Evolutionary conservation across 805 yeast genomes (phyloP).

Genomic region (Scheffersomyces coipomensis): DNA sequence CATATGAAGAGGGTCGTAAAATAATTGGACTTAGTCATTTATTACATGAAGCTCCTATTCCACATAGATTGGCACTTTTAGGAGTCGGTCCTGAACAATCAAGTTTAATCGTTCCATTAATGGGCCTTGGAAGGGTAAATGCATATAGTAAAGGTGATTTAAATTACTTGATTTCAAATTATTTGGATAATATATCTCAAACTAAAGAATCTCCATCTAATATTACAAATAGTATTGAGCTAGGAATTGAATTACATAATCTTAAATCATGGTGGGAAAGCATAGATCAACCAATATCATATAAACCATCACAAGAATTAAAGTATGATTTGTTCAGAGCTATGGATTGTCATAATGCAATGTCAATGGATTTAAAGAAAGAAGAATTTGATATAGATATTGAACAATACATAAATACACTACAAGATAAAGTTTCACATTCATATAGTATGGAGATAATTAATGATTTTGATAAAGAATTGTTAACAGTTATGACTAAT

Average conservation of each 20-base stretch:
- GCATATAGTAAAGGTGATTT: background rate
- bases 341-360: background rate
- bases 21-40: constrained; percentile 34
- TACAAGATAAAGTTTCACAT: background rate
- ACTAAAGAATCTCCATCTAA: background rate
- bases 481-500: background rate
- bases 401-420: constrained; percentile 2
- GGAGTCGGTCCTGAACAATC: constrained; percentile 20
- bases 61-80: constrained; percentile 27
- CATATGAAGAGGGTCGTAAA: constrained; percentile 27
- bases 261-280: background rate
- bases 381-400: constrained; percentile 22
- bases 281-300: background rate
- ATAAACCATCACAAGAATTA: background rate
- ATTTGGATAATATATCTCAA: background rate
- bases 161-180: background rate
- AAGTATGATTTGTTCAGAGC: constrained; percentile 4
- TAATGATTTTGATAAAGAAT: constrained; percentile 5
- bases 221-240: background rate
- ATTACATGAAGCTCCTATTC: constrained; percentile 21
- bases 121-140: background rate
- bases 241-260: background rate
- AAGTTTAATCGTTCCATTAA: constrained; percentile 19
- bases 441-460: background rate
- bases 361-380: constrained; percentile 7